Conservation (phyloP, 805 yeast genomes). For the Ogataea nitratoaversa region DNA sequence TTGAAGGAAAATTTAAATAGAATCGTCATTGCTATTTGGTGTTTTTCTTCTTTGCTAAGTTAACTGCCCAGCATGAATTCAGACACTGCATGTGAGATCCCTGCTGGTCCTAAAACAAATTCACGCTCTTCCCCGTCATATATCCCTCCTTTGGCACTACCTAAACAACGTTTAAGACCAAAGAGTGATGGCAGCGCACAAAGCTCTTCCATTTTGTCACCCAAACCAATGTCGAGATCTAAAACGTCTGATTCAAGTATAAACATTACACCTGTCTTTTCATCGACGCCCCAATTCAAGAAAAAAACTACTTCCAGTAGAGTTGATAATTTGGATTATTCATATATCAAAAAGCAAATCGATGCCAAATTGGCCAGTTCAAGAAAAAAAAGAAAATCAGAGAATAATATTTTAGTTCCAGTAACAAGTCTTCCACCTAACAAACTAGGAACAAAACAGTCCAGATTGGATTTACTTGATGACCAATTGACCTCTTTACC, state of each 20-base stretch:
- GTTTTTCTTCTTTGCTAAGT: too few species aligned
- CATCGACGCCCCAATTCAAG: not conserved
- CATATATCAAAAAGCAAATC: not conserved
- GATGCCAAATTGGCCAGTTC: constrained; percentile 1
- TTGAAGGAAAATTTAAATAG: too few species aligned
- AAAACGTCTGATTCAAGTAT: not conserved
- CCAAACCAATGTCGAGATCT: not conserved
- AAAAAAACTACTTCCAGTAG: not conserved
- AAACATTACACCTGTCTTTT: not conserved
- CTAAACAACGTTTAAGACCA: too few species aligned
- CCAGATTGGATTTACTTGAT: constrained; percentile 45
- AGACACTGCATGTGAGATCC: too few species aligned
- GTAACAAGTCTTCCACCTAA: not conserved
- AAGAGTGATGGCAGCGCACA: too few species aligned
- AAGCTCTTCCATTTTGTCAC: not conserved
- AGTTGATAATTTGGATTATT: not conserved
- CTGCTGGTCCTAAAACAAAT: too few species aligned
- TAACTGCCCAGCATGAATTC: too few species aligned
- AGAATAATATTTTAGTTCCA: not conserved
- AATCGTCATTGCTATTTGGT: too few species aligned
- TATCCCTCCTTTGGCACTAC: not conserved
- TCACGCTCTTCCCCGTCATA: not conserved
- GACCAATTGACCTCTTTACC: constrained; percentile 49
- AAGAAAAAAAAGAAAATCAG: not conserved
- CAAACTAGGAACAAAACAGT: constrained; percentile 20